Evolutionary conservation across 1,139 yeast species (phyloP).

Genomic region (Pichia sp.): DNA sequence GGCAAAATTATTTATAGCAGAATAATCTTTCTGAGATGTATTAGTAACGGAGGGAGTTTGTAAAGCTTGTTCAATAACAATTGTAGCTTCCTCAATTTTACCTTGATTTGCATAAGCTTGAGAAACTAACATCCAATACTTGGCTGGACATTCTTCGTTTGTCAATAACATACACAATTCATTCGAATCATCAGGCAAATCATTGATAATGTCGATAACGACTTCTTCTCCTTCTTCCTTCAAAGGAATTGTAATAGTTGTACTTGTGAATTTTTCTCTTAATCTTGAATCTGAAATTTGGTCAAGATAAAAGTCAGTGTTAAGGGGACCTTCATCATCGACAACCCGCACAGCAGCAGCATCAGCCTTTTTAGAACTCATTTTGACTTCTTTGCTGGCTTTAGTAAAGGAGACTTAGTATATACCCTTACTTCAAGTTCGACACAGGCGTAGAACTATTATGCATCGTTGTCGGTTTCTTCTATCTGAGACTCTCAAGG

Average conservation of each 20-base stretch:
- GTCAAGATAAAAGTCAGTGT: slow-evolving; percentile 19
- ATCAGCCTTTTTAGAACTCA: slow-evolving; percentile 5
- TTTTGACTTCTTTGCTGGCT: no score
- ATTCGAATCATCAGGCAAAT: slow-evolving; percentile 81
- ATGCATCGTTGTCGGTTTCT: neutral
- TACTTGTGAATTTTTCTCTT: slow-evolving; percentile 22
- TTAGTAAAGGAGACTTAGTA: no score
- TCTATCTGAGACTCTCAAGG: no score
- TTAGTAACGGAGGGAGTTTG: slow-evolving; percentile 35
- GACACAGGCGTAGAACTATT: neutral
- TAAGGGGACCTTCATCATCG: slow-evolving; percentile 14
- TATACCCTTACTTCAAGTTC: no score
- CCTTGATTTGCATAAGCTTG: slow-evolving; percentile 68
- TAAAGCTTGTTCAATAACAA: slow-evolving; percentile 59
- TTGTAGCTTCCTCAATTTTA: slow-evolving; percentile 55
- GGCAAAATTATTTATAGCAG: slow-evolving; percentile 54
- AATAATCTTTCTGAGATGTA: slow-evolving; percentile 38
- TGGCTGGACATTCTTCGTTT: slow-evolving; percentile 68
- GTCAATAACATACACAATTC: slow-evolving; percentile 74
- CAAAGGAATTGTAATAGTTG: slow-evolving; percentile 47
- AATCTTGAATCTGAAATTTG: slow-evolving; percentile 8
- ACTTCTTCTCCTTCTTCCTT: slow-evolving; percentile 57
- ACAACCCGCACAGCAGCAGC: neutral
- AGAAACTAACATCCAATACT: slow-evolving; percentile 82
- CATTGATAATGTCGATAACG: slow-evolving; percentile 62